Base-by-base conservation (phyloP, 1,284 basidiomycete genomes). In the Laetiporus sulphureus region DNA sequence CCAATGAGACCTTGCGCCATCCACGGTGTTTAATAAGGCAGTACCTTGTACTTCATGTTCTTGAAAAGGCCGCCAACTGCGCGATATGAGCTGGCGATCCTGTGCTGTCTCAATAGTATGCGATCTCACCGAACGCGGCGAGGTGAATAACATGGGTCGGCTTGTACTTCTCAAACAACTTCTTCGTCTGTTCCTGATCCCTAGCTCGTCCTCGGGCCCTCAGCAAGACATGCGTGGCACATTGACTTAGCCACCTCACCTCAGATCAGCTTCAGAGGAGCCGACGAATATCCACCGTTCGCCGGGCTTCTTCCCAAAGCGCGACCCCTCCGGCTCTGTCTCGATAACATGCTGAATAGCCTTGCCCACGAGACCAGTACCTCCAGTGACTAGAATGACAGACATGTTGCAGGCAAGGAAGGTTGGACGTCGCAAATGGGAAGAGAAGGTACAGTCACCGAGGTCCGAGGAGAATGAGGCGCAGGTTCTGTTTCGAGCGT, bases 141-240 rank as follows among this genome's bases (percentile, higher is more conserved):
- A 91, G 75, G 66, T 95, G 91, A 54, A 94, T 92, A 50, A 94
- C 88, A 72, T 92, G 83, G 0, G 88, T 93, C 1, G 91, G 91
- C 55, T 85, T 82, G 66, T 93, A 81, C 64, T 88, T 91, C 55
- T 88, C 82, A 51, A 87, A 93, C 54, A 93, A 66, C 57, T 69
- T 68, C 53, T 66, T 64, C 32, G 86, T 81, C 58, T 80, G 75
- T 75, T 54, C 87, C 88, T 49, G 15, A 42, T 31, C 20, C 13
- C 20, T 40, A 7, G 5, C 4, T 15, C 15, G 13, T 22, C 23
- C 24, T 12, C 3, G 20, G 16, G 29, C 10, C 12, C 30, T 7
- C 16, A 27, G 7, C 7, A 8, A 27, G 7, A 7, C 8, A 27
- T 13, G 25, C 7, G 25, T 27, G 25, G 25, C 25, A 27, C 7